These are phyloP conservation scores for Nannizzia gypsea DNA, from an alignment of 2,329 filamentous ascomycete species.

Conservation along the genomic window DNA sequence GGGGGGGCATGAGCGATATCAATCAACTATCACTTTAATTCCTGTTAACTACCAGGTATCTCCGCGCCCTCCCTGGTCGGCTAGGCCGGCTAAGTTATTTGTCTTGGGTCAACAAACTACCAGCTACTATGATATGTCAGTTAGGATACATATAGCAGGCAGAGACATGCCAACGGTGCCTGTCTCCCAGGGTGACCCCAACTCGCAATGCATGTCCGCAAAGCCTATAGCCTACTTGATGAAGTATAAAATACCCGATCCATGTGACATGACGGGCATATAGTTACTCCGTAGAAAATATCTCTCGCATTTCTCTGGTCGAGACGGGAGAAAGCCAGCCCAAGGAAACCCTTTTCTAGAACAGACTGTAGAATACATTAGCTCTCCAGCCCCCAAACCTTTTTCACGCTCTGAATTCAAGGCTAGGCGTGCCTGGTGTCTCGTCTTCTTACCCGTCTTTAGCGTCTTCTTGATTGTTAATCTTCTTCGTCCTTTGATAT, in stretches of 20 bases:
- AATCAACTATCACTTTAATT: not conserved
- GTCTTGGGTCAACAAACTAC: not conserved
- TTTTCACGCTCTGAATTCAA: not conserved
- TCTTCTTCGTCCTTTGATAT: not conserved
- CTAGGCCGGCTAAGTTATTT: not conserved
- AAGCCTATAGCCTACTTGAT: not conserved
- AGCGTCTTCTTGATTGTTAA: not conserved
- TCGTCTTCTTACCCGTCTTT: no score
- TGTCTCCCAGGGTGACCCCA: not conserved
- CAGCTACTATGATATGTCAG: not conserved
- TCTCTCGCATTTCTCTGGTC: no score
- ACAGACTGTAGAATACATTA: not conserved
- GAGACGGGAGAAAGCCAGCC: no score
- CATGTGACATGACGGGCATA: not conserved
- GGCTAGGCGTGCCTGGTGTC: not conserved
- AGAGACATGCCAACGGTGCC: not conserved
- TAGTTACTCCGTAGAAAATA: no score
- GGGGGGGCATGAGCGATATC: not conserved
- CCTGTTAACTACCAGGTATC: not conserved
- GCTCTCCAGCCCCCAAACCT: not conserved
- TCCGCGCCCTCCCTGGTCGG: not conserved
- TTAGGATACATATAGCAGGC: not conserved
- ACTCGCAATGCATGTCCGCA: not conserved
- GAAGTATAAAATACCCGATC: slow-evolving; percentile 4
- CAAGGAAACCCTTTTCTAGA: not conserved